Evolutionary conservation across 805 yeast genomes (phyloP).

Genomic region (Yamadazyma phyllophila): DNA sequence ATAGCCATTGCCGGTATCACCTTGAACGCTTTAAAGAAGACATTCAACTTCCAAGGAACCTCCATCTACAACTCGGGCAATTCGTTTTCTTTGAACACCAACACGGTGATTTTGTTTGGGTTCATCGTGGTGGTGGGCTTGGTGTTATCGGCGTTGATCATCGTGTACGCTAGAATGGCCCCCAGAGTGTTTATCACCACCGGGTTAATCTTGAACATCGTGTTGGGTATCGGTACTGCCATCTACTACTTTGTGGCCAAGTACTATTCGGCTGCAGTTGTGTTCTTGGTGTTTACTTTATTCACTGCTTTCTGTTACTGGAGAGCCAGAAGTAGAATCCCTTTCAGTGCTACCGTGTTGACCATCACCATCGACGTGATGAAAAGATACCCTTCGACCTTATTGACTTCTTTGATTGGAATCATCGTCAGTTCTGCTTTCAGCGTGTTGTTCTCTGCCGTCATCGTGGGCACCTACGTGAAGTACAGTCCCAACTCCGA

Average conservation of each 20-base stretch:
- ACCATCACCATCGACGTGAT: conserved; percentile 76
- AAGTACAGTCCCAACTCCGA: conserved; percentile 60
- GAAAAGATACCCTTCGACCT: conserved; percentile 66
- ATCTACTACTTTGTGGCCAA: conserved; percentile 65
- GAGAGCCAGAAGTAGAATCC: conserved; percentile 68
- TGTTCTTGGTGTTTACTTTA: conserved; percentile 62
- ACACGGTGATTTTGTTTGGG: conserved; percentile 67
- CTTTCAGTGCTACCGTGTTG: conserved; percentile 68
- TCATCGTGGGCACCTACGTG: conserved; percentile 73
- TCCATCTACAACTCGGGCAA: conserved; percentile 55
- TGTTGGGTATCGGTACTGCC: conserved; percentile 71
- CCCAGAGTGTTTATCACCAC: conserved; percentile 67
- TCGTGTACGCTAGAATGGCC: conserved; percentile 58
- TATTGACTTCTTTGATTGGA: conserved; percentile 61
- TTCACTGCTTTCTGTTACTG: conserved; percentile 71
- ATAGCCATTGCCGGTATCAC: conserved; percentile 67
- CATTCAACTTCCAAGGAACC: conserved; percentile 56
- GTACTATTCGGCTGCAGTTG: conserved; percentile 80
- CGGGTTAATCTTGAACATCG: conserved; percentile 65
- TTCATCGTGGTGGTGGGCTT: conserved; percentile 62
- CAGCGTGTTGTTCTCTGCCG: conserved; percentile 61
- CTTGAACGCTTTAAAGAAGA: conserved; percentile 58
- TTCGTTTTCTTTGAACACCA: conserved; percentile 68
- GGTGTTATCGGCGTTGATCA: conserved; percentile 54
- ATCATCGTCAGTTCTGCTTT: conserved; percentile 59